These are phyloP conservation scores for Rhizophlyctis rosea DNA, from an alignment of 192 early-diverging fungal species.

Conservation along the genomic window DNA sequence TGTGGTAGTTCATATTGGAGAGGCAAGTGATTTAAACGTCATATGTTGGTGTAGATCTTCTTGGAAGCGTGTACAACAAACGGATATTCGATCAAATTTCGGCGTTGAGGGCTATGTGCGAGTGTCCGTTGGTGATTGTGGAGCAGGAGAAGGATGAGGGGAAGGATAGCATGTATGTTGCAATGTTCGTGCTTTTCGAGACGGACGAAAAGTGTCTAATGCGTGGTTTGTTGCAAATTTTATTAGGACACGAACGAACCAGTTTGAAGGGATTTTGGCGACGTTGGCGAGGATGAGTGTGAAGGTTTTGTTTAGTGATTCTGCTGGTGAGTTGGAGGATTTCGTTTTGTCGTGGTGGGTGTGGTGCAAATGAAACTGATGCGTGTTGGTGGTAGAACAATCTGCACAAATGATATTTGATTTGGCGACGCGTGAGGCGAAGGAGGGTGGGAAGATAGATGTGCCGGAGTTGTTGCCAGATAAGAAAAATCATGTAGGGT, in stretches of 20 bases:
- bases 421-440: conserved; percentile 21
- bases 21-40: neutral
- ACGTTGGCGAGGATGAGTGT: neutral
- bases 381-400: conserved; percentile 13
- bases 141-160: conserved; percentile 10
- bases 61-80: conserved; percentile 17
- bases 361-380: neutral
- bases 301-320: conserved; percentile 28
- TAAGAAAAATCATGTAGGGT: conserved; percentile 20
- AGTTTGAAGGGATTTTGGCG: conserved; percentile 32
- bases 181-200: neutral
- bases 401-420: conserved; percentile 19
- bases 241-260: conserved; percentile 9
- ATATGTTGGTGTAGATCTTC: conserved; percentile 10
- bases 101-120: conserved; percentile 10
- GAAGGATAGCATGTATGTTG: conserved; percentile 10
- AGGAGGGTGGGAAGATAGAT: conserved; percentile 22
- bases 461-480: conserved; percentile 26
- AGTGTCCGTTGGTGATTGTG: conserved; percentile 5
- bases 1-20: neutral
- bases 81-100: conserved; percentile 25
- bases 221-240: neutral
- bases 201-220: neutral
- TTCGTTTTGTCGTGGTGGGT: neutral
- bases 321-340: conserved; percentile 17